Evolutionary conservation across 1,284 basidiomycete species (phyloP).

Genomic region (Apiotrichum brassicae): DNA sequence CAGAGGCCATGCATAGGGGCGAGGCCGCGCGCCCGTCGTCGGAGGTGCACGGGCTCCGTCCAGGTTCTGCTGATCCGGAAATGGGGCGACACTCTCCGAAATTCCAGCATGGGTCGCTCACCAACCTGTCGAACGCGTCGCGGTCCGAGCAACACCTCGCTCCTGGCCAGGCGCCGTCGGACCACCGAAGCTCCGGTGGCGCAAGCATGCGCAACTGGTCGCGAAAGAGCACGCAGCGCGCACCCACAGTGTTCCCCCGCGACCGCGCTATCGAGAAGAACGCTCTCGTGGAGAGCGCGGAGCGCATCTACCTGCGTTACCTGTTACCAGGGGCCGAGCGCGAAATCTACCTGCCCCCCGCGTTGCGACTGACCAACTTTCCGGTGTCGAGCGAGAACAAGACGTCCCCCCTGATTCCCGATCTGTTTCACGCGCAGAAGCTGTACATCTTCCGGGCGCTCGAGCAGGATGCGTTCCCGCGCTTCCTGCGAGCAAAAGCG

Average conservation of each 20-base stretch:
- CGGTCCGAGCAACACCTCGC: neutral
- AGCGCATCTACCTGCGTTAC: constrained; percentile 91
- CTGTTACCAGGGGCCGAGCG: constrained; percentile 59
- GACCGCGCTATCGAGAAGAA: constrained; percentile 81
- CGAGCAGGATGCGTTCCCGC: constrained; percentile 95
- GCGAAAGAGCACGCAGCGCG: constrained; percentile 50
- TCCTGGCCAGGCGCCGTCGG: neutral
- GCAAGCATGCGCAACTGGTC: constrained; percentile 7
- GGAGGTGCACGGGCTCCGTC: constrained; percentile 5
- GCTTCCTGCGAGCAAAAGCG: constrained; percentile 91
- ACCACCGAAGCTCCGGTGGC: constrained; percentile 2
- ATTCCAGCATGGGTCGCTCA: neutral
- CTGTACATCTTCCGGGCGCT: constrained; percentile 95
- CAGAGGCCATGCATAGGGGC: neutral
- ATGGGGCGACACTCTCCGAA: neutral
- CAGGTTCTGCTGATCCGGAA: constrained; percentile 26
- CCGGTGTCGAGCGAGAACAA: constrained; percentile 59
- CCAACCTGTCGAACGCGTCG: neutral
- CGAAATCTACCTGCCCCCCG: constrained; percentile 84
- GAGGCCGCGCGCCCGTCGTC: constrained; percentile 12
- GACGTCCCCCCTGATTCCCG: constrained; percentile 82
- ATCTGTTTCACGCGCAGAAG: constrained; percentile 96
- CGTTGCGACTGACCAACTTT: constrained; percentile 45
- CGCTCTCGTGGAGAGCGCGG: constrained; percentile 86
- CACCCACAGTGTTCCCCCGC: constrained; percentile 81